phyloP scores from a whole-genome alignment of 306 rosid genomes.

The Sicyos baderoa region DNA sequence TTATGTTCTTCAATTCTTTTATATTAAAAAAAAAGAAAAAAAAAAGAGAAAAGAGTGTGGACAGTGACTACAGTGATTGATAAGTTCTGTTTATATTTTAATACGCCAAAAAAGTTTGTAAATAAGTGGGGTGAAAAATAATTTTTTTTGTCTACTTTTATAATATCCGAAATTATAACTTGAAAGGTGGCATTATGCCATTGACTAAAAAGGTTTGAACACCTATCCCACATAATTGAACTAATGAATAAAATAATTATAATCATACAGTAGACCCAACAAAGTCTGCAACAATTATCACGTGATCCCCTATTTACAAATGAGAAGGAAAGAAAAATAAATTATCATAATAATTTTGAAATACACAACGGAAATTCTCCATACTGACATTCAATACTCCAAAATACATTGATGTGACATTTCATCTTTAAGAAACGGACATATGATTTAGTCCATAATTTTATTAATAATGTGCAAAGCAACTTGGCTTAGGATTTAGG shows the following conservation, averaged over 20 bases:
- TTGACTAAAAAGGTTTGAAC: too few species aligned
- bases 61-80: too few species aligned
- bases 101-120: too few species aligned
- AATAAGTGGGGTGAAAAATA: not conserved
- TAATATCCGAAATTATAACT: not conserved
- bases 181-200: not conserved
- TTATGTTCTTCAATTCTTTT: too few species aligned
- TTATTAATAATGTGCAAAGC: not conserved
- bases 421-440: slow-evolving; percentile 2
- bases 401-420: slow-evolving; percentile 3
- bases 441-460: not conserved
- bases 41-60: not conserved
- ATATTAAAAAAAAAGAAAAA: too few species aligned
- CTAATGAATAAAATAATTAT: too few species aligned
- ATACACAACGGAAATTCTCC: not conserved
- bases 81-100: too few species aligned
- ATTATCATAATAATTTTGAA: not conserved
- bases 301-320: too few species aligned
- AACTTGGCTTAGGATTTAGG: not conserved
- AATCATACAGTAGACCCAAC: too few species aligned
- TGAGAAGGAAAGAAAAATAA: not conserved
- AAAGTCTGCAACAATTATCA: too few species aligned
- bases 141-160: not conserved
- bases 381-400: not conserved
- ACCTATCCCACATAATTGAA: too few species aligned